Conservation (phyloP, 2,329 filamentous ascomycete genomes). For the Nothophoma quercina region DNA sequence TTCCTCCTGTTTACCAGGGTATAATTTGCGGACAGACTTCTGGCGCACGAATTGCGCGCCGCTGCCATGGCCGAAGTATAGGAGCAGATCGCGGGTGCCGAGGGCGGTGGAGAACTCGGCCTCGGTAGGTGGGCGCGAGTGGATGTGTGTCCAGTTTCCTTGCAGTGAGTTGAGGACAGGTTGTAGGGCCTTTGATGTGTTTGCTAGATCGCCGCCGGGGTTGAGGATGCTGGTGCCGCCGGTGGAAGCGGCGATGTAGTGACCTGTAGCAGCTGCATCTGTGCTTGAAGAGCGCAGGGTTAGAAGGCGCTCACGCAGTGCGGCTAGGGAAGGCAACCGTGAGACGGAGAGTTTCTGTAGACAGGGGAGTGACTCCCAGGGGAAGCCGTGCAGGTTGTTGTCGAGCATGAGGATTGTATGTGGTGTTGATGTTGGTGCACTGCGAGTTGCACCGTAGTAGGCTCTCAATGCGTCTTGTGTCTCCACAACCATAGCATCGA, state of each 20-base stretch:
- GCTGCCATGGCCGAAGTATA: conserved; percentile 97
- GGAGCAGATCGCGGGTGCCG: conserved; percentile 71
- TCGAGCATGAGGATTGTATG: conserved; percentile 93
- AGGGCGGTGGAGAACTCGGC: conserved; percentile 76
- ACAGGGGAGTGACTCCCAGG: conserved; percentile 94
- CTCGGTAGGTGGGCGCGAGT: conserved; percentile 75
- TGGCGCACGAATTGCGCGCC: conserved; percentile 93
- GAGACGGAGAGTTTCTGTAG: conserved; percentile 81
- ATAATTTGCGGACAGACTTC: conserved; percentile 79
- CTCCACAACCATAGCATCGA: conserved; percentile 88
- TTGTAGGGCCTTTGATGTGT: conserved; percentile 79
- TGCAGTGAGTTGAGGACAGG: conserved; percentile 63
- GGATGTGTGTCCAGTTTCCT: conserved; percentile 71
- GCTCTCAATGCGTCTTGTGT: conserved; percentile 82
- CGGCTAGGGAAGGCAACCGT: conserved; percentile 84
- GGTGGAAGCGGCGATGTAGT: conserved; percentile 60
- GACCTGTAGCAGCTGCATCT: conserved; percentile 34
- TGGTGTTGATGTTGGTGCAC: conserved; percentile 49
- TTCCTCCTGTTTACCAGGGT: conserved; percentile 52
- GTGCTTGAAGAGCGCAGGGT: conserved; percentile 52
- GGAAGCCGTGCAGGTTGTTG: conserved; percentile 87
- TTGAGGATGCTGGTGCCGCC: conserved; percentile 84
- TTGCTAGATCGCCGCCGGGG: conserved; percentile 81
- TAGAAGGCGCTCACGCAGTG: conserved; percentile 77
- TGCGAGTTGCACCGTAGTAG: conserved; percentile 68